Percentiles rank a stretch among this genome's conserved stretches.
These are phyloP conservation scores for Penicillium soppii DNA, from an alignment of 495 filamentous ascomycete genomes.

Conservation along the genomic window DNA sequence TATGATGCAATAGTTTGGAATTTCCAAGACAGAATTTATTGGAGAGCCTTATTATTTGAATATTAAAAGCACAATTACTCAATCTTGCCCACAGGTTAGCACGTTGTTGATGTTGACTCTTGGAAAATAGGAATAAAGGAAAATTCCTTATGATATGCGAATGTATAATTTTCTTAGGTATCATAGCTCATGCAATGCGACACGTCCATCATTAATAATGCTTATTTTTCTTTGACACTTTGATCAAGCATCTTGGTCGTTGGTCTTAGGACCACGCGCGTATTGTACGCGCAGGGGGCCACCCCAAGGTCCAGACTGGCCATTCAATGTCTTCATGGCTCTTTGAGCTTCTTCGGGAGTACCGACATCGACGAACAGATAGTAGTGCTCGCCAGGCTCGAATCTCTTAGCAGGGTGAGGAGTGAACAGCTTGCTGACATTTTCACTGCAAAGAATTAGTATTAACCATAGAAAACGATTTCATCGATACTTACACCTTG, in stretches of 20 bases:
- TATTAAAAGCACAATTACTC: too few species aligned
- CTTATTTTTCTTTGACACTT: constrained; percentile 13
- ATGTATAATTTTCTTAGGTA: not conserved
- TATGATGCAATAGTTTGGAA: too few species aligned
- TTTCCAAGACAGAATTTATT: too few species aligned
- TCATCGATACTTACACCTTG: constrained; percentile 40
- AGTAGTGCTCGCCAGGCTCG: constrained; percentile 60
- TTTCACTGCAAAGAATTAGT: constrained; percentile 32
- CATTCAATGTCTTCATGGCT: constrained; percentile 40
- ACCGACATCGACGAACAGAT: constrained; percentile 65
- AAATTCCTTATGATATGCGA: not conserved
- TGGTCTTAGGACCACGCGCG: constrained; percentile 32
- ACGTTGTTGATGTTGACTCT: too few species aligned
- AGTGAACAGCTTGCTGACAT: constrained; percentile 63
- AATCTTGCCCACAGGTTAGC: too few species aligned
- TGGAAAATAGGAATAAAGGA: not conserved
- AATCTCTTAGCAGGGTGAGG: constrained; percentile 53
- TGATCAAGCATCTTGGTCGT: not conserved
- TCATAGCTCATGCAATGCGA: constrained; percentile 7
- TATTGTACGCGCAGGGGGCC: constrained; percentile 41
- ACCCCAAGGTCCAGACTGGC: constrained; percentile 46
- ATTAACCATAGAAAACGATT: not conserved
- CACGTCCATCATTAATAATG: constrained; percentile 19
- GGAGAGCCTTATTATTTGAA: too few species aligned
- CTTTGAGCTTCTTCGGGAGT: constrained; percentile 56